Percentiles rank a stretch among this genome's conserved stretches.
Conservation (phyloP, 495 filamentous ascomycete species). For the Penicillium malachiteum region DNA sequence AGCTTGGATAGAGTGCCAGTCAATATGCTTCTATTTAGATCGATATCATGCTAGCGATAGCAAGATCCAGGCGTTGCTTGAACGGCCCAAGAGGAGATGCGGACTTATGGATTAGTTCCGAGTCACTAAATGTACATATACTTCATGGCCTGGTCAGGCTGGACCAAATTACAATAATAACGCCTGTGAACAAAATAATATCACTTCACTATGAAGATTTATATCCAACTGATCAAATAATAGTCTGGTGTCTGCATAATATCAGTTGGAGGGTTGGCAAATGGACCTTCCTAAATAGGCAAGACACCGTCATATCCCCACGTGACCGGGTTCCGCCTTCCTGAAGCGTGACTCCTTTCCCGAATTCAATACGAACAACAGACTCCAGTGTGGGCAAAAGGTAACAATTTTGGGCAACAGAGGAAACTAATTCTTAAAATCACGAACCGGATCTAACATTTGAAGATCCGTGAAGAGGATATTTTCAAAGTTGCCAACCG, state of each 20-base stretch:
- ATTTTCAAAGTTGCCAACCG: too few relatives aligned
- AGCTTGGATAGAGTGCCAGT: constrained; percentile 35
- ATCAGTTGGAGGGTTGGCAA: background rate
- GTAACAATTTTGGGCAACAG: background rate
- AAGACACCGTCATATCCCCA: background rate
- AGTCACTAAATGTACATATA: too few relatives aligned
- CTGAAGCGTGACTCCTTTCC: constrained; percentile 1
- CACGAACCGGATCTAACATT: background rate
- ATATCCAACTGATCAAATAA: background rate
- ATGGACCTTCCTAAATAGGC: background rate
- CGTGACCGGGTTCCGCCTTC: constrained; percentile 15
- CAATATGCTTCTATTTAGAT: constrained; percentile 41
- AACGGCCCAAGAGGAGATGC: constrained; percentile 2
- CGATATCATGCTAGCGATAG: constrained; percentile 5
- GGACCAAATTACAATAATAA: too few relatives aligned
- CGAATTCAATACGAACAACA: background rate
- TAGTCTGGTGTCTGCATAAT: background rate
- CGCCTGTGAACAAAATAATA: too few relatives aligned
- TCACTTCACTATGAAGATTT: too few relatives aligned
- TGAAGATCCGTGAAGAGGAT: background rate
- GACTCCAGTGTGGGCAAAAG: too few relatives aligned
- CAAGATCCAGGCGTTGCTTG: constrained; percentile 12
- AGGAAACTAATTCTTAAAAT: background rate
- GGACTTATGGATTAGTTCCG: background rate
- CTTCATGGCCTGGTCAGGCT: too few relatives aligned